A percentile compares a stretch with the other conserved stretches of the same genome.
phyloP scores from a whole-genome alignment of 2,329 filamentous ascomycete species.

The Aspergillus caelatus region DNA sequence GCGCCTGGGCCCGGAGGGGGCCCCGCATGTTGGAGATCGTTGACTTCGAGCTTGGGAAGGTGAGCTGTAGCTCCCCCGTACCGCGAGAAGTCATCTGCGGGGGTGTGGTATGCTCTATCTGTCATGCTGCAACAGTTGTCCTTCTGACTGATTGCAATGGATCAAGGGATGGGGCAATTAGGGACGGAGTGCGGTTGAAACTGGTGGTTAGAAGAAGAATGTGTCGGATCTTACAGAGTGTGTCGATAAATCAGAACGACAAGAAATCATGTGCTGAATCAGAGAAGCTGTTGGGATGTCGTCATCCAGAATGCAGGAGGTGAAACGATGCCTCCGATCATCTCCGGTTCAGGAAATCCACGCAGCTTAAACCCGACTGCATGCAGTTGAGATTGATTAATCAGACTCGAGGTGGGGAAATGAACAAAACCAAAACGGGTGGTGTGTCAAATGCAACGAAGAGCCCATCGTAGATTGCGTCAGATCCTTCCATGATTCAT shows the following conservation, averaged over 20 bases:
- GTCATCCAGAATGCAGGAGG: conserved; percentile 17
- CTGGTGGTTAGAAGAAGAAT: not conserved
- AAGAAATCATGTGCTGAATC: not conserved
- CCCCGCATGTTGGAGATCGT: conserved; percentile 21
- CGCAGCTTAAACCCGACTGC: conserved; percentile 2
- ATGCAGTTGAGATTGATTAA: conserved; percentile 5
- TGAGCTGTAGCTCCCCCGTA: conserved; percentile 25
- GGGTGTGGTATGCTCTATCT: conserved; percentile 14
- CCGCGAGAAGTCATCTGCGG: conserved; percentile 22
- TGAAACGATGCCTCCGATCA: conserved; percentile 12
- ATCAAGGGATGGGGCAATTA: not conserved
- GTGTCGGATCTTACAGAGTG: not conserved
- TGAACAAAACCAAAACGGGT: not conserved
- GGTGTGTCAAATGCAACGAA: not conserved
- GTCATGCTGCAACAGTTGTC: conserved; percentile 12
- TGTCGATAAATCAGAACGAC: not conserved
- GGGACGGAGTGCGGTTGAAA: not conserved
- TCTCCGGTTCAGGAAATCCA: conserved; percentile 16
- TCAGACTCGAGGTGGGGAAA: not conserved
- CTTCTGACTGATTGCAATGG: not conserved
- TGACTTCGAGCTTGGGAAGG: conserved; percentile 20
- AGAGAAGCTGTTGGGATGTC: conserved; percentile 8
- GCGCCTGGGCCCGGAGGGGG: conserved; percentile 17
- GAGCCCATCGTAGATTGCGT: not conserved
- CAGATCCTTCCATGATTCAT: not conserved